These are phyloP conservation scores for Paecilomyces sp. DNA, from an alignment of 2,329 filamentous ascomycete species.

Conservation along the genomic window DNA sequence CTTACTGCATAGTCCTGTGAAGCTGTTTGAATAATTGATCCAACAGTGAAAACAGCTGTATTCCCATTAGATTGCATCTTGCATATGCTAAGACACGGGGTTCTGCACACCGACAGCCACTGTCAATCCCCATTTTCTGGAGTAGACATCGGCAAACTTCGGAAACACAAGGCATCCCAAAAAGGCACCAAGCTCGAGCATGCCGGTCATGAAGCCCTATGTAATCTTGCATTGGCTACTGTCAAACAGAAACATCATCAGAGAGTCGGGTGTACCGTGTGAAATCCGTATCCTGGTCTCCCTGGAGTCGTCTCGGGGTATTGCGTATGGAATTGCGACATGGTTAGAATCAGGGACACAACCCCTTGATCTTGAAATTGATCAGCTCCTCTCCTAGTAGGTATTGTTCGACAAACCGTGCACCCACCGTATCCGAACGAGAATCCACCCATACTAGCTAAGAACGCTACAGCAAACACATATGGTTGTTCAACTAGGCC, in stretches of 20 bases:
- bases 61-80: background rate
- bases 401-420: no score
- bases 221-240: no score
- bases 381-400: background rate
- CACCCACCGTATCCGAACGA: background rate
- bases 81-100: background rate
- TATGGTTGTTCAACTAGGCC: background rate
- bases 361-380: background rate
- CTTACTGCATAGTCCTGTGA: background rate
- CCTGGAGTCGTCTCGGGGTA: background rate
- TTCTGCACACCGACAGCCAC: background rate
- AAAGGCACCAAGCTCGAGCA: background rate
- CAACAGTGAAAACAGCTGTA: background rate
- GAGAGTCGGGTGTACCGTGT: background rate
- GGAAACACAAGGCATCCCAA: background rate
- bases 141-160: background rate
- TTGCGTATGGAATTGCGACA: background rate
- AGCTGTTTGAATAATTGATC: background rate
- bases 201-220: background rate
- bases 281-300: background rate
- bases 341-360: background rate
- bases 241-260: background rate
- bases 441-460: background rate
- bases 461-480: background rate
- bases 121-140: background rate